Evolutionary conservation across 805 yeast genomes (phyloP).

Genomic region (Jamesozyma lodderae): DNA sequence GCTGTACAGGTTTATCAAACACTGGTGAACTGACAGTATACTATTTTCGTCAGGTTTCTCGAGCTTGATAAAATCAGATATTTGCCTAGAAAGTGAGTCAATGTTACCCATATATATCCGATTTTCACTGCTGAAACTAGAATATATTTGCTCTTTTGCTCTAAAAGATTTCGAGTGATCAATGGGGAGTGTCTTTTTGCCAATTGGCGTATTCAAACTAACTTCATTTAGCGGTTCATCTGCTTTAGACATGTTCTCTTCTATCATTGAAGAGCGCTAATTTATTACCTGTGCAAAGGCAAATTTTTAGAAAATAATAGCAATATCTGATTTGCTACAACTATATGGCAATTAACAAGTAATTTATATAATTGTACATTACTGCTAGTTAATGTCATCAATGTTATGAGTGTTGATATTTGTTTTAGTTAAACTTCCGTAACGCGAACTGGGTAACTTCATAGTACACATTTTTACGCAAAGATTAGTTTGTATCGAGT

Average conservation of each 20-base stretch:
- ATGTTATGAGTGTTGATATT: too few relatives aligned
- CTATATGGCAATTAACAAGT: too few relatives aligned
- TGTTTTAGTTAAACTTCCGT: too few relatives aligned
- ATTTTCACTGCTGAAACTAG: neutral
- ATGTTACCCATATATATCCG: neutral
- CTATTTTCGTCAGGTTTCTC: neutral
- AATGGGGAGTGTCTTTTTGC: neutral
- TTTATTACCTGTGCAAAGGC: too few relatives aligned
- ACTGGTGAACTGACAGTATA: neutral
- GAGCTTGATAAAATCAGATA: neutral
- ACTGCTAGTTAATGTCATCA: too few relatives aligned
- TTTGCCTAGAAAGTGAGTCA: neutral
- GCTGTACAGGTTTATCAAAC: conserved; percentile 2
- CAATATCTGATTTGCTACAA: too few relatives aligned
- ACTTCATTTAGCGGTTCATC: conserved; percentile 23
- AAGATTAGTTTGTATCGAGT: too few relatives aligned
- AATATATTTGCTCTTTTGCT: neutral
- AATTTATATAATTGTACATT: too few relatives aligned
- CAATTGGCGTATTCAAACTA: conserved; percentile 15
- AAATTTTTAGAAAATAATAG: too few relatives aligned
- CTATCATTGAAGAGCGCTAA: neutral
- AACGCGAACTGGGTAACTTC: too few relatives aligned
- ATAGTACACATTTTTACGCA: too few relatives aligned
- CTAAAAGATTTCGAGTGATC: neutral
- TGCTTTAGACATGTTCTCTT: conserved; percentile 12